Evolutionary conservation across 2,329 filamentous ascomycete genomes (phyloP), one percentile per base, ranked within the genome.

Genomic region (Sarocladium oryzae): DNA sequence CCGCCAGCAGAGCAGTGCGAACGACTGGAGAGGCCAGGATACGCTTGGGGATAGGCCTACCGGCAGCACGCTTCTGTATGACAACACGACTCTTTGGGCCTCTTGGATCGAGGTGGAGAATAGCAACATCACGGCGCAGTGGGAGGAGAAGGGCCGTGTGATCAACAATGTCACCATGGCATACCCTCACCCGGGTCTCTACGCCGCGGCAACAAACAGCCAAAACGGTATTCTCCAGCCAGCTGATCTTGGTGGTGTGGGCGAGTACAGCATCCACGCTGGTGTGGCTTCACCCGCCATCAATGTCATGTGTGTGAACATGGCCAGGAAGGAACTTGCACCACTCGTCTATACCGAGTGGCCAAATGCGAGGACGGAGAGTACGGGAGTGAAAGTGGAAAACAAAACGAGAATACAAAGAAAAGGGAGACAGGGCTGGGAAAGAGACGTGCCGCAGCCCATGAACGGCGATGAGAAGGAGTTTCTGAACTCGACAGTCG

Each of bases 141-240:
- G 75, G 3, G 61, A 71, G 4, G 61, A 72, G 10, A 63, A 79
- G 50, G 67, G 70, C 0, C 74, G 86, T 23, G 73, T 86, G 33
- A 70, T 92, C 58, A 88, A 90, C 62, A 90, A 91, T 56, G 80
- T 89, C 23, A 87, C 85, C 0, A 73, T 91, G 56, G 86, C 86
- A 0, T 85, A 91, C 77, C 88, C 88, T 0, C 88, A 93, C 58
- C 73, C 82, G 3, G 71, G 84, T 0, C 75, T 93, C 0, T 81
- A 86, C 30, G 66, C 72, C 11, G 87, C 88, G 1, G 82, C 85
- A 0, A 77, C 72, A 8, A 72, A 85, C 56, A 66, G 73, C 0
- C 63, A 67, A 8, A 92, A 92, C 58, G 63, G 68, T 0, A 88
- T 93, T 26, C 66, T 88, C 8, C 88, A 92, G 58, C 88, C 88